Base-by-base conservation (phyloP, 371 early-diverging fungal genomes). In the Mortierella sp. region DNA sequence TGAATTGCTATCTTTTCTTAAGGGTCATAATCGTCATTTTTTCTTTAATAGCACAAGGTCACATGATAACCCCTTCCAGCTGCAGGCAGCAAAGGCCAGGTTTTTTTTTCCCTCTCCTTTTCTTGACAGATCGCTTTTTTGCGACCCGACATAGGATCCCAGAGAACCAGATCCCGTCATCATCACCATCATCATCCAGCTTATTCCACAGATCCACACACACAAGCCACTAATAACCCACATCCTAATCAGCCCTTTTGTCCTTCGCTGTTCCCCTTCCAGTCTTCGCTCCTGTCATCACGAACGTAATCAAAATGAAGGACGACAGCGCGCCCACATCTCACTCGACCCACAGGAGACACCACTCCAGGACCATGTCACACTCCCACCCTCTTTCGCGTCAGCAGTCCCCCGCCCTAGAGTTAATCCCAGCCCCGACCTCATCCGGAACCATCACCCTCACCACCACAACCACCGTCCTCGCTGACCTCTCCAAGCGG, bases 351-450 rank as follows among this genome's bases (percentile, higher is more conserved):
- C 83, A 82, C 64, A 74, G 31, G 73, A 61, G 83, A 65, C 77
- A 77, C 39, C 83, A 82, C 40, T 82, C 83, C 10, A 63, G 83
- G 52, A 71, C 83, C 47, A 66, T 82, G 67, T 77, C 83, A 8
- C 82, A 82, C 63, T 77, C 81, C 2, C 71, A 47, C 24, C 74
- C 82, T 10, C 44, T 45, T 45, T 81, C 82, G 63, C 83, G 83
- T 26, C 83, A 74, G 55, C 78, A 77, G 41, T 82, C 83, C 29
- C 83, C 83, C 16, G 83, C 83, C 4, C 31, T 74, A 22, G 78
- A 77, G 29, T 70, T 77, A 39, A 31, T 77, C 53, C 75, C 75
- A 2, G 83, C 83, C 6, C 70, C 83, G 8, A 73, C 74, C 5
- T 71, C 81, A 44, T 52, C 78, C 26, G 77, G 75, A 31, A 77